phyloP scores from a whole-genome alignment of 208 protist species.

The Entamoeba dispar region DNA sequence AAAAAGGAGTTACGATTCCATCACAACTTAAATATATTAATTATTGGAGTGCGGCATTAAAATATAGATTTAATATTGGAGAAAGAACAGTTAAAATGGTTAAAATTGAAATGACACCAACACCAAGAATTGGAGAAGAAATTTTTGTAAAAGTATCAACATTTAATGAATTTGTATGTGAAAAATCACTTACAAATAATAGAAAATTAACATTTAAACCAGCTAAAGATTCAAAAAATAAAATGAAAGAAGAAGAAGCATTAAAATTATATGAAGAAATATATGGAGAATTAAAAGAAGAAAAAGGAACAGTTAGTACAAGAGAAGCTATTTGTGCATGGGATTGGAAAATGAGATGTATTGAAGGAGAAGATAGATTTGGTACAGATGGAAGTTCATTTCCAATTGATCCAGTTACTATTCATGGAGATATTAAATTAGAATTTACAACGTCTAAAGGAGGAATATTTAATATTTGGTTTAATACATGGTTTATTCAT shows the following conservation, averaged over 20 bases:
- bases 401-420: not conserved
- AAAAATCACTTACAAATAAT: not conserved
- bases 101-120: not conserved
- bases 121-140: not conserved
- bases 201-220: not conserved
- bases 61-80: not conserved
- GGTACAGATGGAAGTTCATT: not conserved
- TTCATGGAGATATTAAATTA: not conserved
- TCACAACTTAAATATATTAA: not conserved
- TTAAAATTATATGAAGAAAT: not conserved
- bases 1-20: constrained; percentile 2
- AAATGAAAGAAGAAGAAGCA: not conserved
- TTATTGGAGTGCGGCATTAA: not conserved
- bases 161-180: not conserved
- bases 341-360: not conserved
- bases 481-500: not conserved
- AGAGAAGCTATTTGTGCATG: not conserved
- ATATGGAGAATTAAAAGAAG: not conserved
- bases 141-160: not conserved
- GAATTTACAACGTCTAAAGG: not conserved
- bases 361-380: not conserved
- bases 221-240: not conserved
- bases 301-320: not conserved
- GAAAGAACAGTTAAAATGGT: not conserved
- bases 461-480: not conserved